Evolutionary conservation across 2,329 filamentous ascomycete species (phyloP).

Genomic region (Phyllosticta citribraziliensis): DNA sequence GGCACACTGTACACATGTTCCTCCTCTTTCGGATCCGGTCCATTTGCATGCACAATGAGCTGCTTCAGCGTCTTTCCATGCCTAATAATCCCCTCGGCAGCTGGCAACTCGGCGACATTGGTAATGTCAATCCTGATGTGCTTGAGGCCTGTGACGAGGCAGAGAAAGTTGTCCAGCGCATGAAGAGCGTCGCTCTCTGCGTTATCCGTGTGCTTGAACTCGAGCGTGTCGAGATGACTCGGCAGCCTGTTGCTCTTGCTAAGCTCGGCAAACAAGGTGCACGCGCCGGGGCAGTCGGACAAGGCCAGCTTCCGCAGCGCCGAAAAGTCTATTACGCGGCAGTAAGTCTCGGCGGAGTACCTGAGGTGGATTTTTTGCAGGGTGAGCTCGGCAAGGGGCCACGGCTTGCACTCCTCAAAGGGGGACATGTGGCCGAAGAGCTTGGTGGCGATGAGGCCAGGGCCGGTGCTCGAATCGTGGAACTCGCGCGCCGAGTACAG

Average conservation of each 20-base stretch:
- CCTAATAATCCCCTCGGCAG: constrained; percentile 32
- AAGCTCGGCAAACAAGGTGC: constrained; percentile 37
- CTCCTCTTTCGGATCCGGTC: constrained; percentile 33
- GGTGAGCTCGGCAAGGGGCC: constrained; percentile 34
- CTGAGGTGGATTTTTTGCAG: constrained; percentile 37
- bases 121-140: constrained; percentile 36
- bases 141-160: constrained; percentile 35
- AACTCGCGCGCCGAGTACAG: constrained; percentile 30
- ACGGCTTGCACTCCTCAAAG: constrained; percentile 36
- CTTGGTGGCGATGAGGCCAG: constrained; percentile 36
- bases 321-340: constrained; percentile 37
- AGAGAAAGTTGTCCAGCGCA: constrained; percentile 39
- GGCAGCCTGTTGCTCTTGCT: constrained; percentile 37
- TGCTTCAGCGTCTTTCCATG: constrained; percentile 36
- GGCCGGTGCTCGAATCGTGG: constrained; percentile 37
- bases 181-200: constrained; percentile 36
- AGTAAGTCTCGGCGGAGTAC: constrained; percentile 40
- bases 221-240: constrained; percentile 34
- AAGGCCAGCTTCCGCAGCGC: constrained; percentile 33
- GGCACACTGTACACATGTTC: constrained; percentile 35
- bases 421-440: constrained; percentile 39
- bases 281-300: constrained; percentile 36
- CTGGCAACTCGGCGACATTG: constrained; percentile 32
- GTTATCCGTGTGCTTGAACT: constrained; percentile 40
- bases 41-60: constrained; percentile 35